Base-by-base conservation (phyloP, 2,329 filamentous ascomycete species). In the Exophiala sideris region DNA sequence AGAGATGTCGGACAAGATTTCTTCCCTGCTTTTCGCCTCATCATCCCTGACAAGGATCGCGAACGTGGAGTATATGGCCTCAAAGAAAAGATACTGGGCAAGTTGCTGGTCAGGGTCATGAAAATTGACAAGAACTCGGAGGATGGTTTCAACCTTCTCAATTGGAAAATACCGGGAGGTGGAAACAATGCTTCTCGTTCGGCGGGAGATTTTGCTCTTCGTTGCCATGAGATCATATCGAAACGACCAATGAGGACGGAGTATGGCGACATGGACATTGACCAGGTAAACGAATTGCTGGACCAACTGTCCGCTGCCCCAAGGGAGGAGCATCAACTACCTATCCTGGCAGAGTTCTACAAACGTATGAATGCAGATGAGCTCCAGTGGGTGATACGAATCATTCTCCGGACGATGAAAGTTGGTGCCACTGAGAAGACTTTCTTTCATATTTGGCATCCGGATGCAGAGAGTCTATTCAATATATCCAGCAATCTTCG, bases 61-160 rank as follows among this genome's bases (percentile, higher is more conserved):
- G 91, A 97, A 65, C 83, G 94, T 45, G 87, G 88, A 14, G 91
- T 96, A 76, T 99, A 97, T 66, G 90, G 92, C 1, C 77, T 99
- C 38, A 97, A 97, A 68, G 94, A 99, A 74, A 91, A 87, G 68
- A 83, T 86, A 4, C 91, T 99, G 56, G 92, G 87, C 8, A 96
- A 91, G 67, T 74, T 97, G 16, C 77, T 97, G n/a, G 88, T 96
- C 54, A 92, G 91, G 67, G 80, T 96, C 36, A 87, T 96, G 78
- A 92, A 91, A 67, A 95, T 99, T 64, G 87, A 91, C 73, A 89
- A 87, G 65, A 86, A 91, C 64, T 95, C 90, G 0, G 89, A 95
- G 59, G 92, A 97, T 73, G 92, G 86, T 0, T 86, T 87, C 66
- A 90, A 83, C 60, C 77, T 99, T 20, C 71, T 95, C 50, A 89